Base-by-base conservation (phyloP, 192 early-diverging fungal genomes). In the Coemansia sp. region DNA sequence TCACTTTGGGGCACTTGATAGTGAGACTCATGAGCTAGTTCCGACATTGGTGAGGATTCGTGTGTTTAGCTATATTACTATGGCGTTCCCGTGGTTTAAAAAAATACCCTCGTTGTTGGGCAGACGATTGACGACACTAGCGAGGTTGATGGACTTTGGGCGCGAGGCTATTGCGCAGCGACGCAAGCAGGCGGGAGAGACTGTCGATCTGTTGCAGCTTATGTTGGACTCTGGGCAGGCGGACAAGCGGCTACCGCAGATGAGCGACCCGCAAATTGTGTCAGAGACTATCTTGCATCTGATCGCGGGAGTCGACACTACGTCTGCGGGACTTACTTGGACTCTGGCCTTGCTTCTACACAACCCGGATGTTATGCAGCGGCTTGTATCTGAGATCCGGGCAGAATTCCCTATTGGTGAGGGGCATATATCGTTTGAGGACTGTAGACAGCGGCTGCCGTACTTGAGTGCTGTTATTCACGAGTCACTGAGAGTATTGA, bases 241-340 rank as follows among this genome's bases (percentile, higher is more conserved):
- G 11, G 60, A 49, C 43, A 56, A 61, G 20, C 56, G 58, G 13
- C 20, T 39, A 12, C 9, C 50, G 8, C 34, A 16, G 3, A 64
- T 83, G 68, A 71, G 16, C 35, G 73, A 83, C 22, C 27, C 58
- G 2, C 72, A 82, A 40, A 74, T 85, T 39, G 68, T 74, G 13
- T 69, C 74, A 4, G 82, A 85, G 40, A 67, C 64, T 0, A 68
- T 75, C 18, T 41, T 84, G 35, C 81, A 83, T 18, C 67, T 85
- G 20, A 56, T 84, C 1, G 78, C 80, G 0, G 84, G 84, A 1
- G 72, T 77, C 2, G 82, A 85, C 12, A 83, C 84, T 1, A 85
- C 84, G 3, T 65, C 78, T 13, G 38, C 61, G 11, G 76, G 78
- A 6, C 59, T 84, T 20, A 78, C 72, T 0, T 85, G 82, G 84